Percentiles rank a stretch among this genome's conserved stretches.
Conservation (phyloP, 306 rosid genomes). For the Dryas octopetala region DNA sequence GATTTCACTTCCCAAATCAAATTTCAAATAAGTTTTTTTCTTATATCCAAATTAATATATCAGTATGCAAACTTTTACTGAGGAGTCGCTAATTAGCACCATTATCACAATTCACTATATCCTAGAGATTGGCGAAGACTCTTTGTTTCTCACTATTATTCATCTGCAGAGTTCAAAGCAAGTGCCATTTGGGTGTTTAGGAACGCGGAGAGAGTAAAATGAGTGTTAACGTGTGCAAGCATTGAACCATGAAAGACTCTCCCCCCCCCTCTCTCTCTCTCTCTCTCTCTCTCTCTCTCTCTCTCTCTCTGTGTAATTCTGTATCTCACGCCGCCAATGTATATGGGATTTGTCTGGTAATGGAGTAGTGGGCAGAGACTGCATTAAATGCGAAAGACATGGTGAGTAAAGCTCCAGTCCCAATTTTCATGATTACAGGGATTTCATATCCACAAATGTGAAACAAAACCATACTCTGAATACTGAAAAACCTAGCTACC, state of each 20-base stretch:
- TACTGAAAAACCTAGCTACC: too few species aligned
- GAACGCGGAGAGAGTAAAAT: background rate
- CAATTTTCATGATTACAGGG: slow-evolving; percentile 22
- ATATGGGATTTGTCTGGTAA: too few species aligned
- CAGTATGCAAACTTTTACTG: too few species aligned
- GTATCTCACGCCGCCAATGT: slow-evolving; percentile 9
- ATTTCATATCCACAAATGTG: background rate
- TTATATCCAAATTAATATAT: too few species aligned
- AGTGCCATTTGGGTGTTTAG: background rate
- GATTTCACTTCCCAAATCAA: too few species aligned
- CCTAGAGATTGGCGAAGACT: background rate
- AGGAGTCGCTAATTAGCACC: too few species aligned
- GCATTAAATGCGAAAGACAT: slow-evolving; percentile 13
- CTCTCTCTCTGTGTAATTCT: background rate
- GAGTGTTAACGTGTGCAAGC: background rate
- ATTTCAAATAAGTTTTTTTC: too few species aligned
- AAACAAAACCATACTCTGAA: too few species aligned
- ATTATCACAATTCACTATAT: too few species aligned
- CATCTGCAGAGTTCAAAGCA: too few species aligned
- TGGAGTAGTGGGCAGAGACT: too few species aligned
- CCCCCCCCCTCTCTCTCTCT: background rate
- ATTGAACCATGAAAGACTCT: background rate
- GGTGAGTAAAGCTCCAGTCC: background rate
- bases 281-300: background rate
- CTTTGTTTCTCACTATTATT: background rate